Evolutionary conservation across 2,329 filamentous ascomycete species (phyloP).

Genomic region (Claviceps lovelessii): DNA sequence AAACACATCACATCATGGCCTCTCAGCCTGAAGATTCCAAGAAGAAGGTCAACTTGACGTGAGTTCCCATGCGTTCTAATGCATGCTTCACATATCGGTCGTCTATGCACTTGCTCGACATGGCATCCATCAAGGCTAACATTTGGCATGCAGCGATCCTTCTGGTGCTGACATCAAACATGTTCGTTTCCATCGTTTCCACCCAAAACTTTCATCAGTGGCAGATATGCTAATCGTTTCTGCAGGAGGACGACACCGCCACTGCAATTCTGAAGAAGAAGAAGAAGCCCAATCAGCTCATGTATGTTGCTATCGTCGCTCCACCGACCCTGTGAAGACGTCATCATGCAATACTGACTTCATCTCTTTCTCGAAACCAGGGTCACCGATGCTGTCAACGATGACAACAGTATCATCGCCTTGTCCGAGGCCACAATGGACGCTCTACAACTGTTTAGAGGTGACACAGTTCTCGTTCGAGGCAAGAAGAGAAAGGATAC

Average conservation of each 20-base stretch:
- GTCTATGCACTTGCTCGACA: background rate
- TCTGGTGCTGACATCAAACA: constrained; percentile 79
- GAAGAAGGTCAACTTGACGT: constrained; percentile 76
- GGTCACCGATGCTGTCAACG: constrained; percentile 95
- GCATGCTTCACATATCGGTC: background rate
- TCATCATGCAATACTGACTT: constrained; percentile 1
- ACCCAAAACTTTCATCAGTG: constrained; percentile 6
- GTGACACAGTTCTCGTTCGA: constrained; percentile 93
- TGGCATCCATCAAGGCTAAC: background rate
- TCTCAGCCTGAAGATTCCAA: constrained; percentile 54
- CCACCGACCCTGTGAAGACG: background rate
- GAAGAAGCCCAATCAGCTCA: constrained; percentile 99
- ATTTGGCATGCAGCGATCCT: constrained; percentile 50
- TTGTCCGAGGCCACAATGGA: constrained; percentile 99
- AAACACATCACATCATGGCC: constrained; percentile 46
- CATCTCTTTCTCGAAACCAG: constrained; percentile 29
- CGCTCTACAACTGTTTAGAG: constrained; percentile 91
- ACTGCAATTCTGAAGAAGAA: constrained; percentile 99
- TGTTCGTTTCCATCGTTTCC: constrained; percentile 36
- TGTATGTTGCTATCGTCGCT: constrained; percentile 43
- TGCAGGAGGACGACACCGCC: constrained; percentile 72
- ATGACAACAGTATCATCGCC: constrained; percentile 99
- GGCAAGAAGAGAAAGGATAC: constrained; percentile 99
- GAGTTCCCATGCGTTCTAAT: constrained; percentile 24
- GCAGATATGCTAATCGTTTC: constrained; percentile 15